A percentile compares a stretch with the other conserved stretches of the same genome.
phyloP scores from a whole-genome alignment of 2,329 filamentous ascomycete genomes.

The Penicillium sp. region DNA sequence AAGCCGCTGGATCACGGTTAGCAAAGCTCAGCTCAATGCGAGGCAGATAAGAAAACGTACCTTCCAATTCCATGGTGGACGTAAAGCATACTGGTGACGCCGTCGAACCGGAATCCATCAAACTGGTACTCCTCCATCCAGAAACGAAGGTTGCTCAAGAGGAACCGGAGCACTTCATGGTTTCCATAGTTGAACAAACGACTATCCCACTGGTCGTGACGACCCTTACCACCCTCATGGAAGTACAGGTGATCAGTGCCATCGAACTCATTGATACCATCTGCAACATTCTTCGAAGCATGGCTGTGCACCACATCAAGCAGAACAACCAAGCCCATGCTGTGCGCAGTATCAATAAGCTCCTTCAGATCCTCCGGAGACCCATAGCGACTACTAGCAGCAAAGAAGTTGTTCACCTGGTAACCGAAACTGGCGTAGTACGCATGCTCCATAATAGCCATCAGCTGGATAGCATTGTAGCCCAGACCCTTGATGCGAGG shows the following conservation, averaged over 20 bases:
- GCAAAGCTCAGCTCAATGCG: background rate
- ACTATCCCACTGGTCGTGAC: conserved; percentile 94
- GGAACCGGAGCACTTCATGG: conserved; percentile 92
- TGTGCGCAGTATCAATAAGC: conserved; percentile 90
- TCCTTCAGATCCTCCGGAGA: conserved; percentile 94
- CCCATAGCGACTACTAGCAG: conserved; percentile 92
- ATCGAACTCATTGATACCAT: conserved; percentile 95
- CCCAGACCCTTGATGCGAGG: conserved; percentile 86
- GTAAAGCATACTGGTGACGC: conserved; percentile 98
- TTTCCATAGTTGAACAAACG: conserved; percentile 95
- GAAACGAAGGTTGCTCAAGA: conserved; percentile 92
- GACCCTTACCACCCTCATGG: conserved; percentile 79
- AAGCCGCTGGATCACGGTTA: conserved; percentile 66
- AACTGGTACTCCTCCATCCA: conserved; percentile 99
- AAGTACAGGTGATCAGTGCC: conserved; percentile 95
- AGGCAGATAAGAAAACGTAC: conserved; percentile 53
- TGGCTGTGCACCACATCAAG: conserved; percentile 97
- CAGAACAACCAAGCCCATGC: conserved; percentile 84
- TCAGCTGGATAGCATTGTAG: conserved; percentile 97
- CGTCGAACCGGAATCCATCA: conserved; percentile 96
- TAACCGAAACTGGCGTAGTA: conserved; percentile 99
- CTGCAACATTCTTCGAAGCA: conserved; percentile 94
- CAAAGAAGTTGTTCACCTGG: conserved; percentile 98
- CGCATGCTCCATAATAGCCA: conserved; percentile 99
- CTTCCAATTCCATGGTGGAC: conserved; percentile 94